Evolutionary conservation across 1,139 yeast species (phyloP).

Genomic region (Wickerhamomyces sp.): DNA sequence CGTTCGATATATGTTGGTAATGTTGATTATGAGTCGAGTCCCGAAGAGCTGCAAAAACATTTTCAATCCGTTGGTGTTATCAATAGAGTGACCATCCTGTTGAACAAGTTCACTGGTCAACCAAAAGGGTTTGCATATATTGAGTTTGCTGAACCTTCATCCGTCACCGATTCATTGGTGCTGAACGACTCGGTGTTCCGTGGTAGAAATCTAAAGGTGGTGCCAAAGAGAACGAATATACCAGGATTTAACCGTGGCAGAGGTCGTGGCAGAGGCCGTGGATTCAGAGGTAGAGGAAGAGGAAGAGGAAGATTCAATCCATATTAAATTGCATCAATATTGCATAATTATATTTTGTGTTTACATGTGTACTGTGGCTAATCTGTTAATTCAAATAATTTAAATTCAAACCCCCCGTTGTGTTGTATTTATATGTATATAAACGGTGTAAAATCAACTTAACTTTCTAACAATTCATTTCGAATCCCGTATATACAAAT

Average conservation of each 20-base stretch:
- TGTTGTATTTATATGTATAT: too few relatives aligned
- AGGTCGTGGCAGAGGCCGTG: constrained; percentile 46
- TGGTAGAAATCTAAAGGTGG: constrained; percentile 67
- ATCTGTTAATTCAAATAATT: neutral
- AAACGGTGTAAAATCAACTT: too few relatives aligned
- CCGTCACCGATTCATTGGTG: constrained; percentile 61
- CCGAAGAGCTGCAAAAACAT: constrained; percentile 76
- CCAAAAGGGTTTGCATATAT: constrained; percentile 88
- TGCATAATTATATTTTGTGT: too few relatives aligned
- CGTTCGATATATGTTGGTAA: constrained; percentile 85
- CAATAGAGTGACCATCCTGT: constrained; percentile 76
- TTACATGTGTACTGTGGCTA: too few relatives aligned
- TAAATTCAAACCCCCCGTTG: too few relatives aligned
- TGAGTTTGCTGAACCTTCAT: constrained; percentile 64
- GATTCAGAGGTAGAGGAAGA: constrained; percentile 33
- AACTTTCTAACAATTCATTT: too few relatives aligned
- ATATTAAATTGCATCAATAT: constrained; percentile 20
- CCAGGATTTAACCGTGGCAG: constrained; percentile 58
- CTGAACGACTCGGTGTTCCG: constrained; percentile 63
- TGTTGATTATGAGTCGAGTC: constrained; percentile 76
- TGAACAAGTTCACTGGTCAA: constrained; percentile 67
- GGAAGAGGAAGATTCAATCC: constrained; percentile 35
- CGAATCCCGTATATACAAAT: too few relatives aligned
- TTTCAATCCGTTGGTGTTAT: constrained; percentile 74
- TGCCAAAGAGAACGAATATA: constrained; percentile 73